Evolutionary conservation across 805 yeast genomes (phyloP).

Genomic region (Clavispora santaluciae): DNA sequence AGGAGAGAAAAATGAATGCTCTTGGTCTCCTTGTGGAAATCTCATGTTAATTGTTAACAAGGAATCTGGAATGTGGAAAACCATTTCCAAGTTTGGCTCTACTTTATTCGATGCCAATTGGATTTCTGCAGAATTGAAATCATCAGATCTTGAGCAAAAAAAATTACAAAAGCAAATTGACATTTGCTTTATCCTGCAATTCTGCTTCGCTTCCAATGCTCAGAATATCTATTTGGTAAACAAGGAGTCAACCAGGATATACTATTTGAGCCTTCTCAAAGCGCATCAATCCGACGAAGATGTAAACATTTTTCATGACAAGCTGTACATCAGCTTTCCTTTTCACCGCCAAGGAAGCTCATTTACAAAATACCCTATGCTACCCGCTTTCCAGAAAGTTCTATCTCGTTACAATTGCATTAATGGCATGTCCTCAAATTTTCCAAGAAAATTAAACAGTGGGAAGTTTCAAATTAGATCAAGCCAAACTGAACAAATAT

Average conservation of each 20-base stretch:
- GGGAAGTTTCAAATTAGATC: conserved; percentile 18
- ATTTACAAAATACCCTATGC: conserved; percentile 26
- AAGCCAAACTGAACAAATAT: conserved; percentile 10
- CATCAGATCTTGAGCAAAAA: background rate
- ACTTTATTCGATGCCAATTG: conserved; percentile 23
- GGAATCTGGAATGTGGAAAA: conserved; percentile 24
- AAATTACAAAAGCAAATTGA: conserved; percentile 4
- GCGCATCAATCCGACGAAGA: conserved; percentile 4
- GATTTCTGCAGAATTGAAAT: conserved; percentile 17
- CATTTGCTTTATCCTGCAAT: conserved; percentile 22
- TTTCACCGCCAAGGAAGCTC: conserved; percentile 6
- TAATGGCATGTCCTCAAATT: conserved; percentile 14
- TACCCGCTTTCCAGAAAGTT: conserved; percentile 25
- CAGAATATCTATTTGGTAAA: conserved; percentile 14
- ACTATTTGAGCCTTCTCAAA: conserved; percentile 19
- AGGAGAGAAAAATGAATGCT: background rate
- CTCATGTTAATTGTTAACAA: conserved; percentile 22
- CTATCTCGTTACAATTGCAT: conserved; percentile 18
- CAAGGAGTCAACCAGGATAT: conserved; percentile 16
- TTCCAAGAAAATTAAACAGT: conserved; percentile 14
- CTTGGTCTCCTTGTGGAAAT: conserved; percentile 36
- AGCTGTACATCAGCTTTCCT: conserved; percentile 23
- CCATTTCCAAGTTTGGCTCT: conserved; percentile 33
- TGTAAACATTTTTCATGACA: conserved; percentile 19
- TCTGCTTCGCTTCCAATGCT: conserved; percentile 25